A percentile compares a stretch with the other conserved stretches of the same genome.
Conservation (phyloP, 2,329 filamentous ascomycete genomes). For the Ophiostoma pallidulum region DNA sequence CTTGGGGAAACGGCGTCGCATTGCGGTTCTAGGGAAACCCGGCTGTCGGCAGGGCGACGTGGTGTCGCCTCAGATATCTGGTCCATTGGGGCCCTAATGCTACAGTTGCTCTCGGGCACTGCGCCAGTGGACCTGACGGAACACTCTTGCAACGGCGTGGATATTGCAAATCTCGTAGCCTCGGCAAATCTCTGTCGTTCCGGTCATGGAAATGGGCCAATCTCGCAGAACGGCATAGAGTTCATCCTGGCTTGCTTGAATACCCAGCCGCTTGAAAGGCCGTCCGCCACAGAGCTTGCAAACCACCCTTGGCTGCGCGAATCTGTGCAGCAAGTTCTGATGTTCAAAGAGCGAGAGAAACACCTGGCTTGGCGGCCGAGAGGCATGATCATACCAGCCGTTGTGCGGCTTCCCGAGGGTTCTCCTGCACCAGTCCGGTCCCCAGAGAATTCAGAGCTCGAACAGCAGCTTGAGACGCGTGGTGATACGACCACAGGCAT, state of each 20-base stretch:
- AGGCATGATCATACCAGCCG: constrained; percentile 12
- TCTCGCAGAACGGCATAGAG: constrained; percentile 11
- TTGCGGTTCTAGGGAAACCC: constrained; percentile 30
- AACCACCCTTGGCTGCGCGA: constrained; percentile 14
- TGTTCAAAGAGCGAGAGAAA: constrained; percentile 12
- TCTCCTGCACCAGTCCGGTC: not conserved
- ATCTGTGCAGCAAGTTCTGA: not conserved
- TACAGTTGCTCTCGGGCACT: constrained; percentile 24
- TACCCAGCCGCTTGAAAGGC: constrained; percentile 6
- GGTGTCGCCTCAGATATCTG: constrained; percentile 39
- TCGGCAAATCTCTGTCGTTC: constrained; percentile 8
- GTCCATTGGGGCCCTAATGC: constrained; percentile 39
- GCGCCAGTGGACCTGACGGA: constrained; percentile 17
- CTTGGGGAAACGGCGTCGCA: constrained; percentile 33
- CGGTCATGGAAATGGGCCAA: not conserved
- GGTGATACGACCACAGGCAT: too few relatives aligned
- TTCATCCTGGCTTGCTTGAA: constrained; percentile 15
- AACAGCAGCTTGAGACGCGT: too few relatives aligned
- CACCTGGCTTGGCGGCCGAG: constrained; percentile 13
- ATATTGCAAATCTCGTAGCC: constrained; percentile 8
- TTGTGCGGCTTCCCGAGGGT: constrained; percentile 10
- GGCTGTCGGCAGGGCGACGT: constrained; percentile 22
- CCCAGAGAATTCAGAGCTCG: too few relatives aligned
- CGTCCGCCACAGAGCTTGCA: constrained; percentile 7
- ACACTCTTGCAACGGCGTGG: constrained; percentile 11